Evolutionary conservation across 306 rosid species (phyloP), one percentile per base, ranked within the genome.

Genomic region (Acacia crassicarpa): DNA sequence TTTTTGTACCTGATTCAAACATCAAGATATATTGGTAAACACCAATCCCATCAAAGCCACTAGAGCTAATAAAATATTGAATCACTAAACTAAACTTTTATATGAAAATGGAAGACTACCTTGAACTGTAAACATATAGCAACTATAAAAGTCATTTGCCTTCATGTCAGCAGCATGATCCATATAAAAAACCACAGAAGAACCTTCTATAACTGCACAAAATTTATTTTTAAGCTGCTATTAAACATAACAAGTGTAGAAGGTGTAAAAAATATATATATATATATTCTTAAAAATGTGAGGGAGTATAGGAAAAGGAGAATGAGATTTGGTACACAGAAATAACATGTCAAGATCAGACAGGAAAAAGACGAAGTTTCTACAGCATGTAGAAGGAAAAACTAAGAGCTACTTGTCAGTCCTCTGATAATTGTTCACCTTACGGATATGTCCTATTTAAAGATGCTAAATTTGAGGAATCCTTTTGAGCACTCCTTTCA

Each of bases 131-230:
- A 89, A 73, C 87, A 77, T 84, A 84, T 94, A 90, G 79, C 87
- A 87, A 62, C 82, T 80, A 72, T 78, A 89, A 79, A 92, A 86
- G 83, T 92, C 87, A 67, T 85, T 81, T 19, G 81, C 33, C 44
- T 53, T 80, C 73, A 84, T n/a, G 63, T 90, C 88, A 68, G 67
- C 76, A 49, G 83, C 84, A 87, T 71, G 59, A 71, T 90, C 95
- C 88, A 90, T 73, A 67, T 83, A 94, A 84, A 94, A 94, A 44
- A 92, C 98, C 17, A 88, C 98, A 7, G 92, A 86, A 76, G 92
- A 90, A 82, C 97, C 98, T 87, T 89, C 86, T 27, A 94, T 76
- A 74, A 90, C 98, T 94, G 90, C 87, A 87, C 46, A 86, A 86
- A 16, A 66, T 23, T 79, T 51, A 80, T 49, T 78, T 41, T 65